Base-by-base conservation (phyloP, 148 eudicot species). In the Oxyria digyna region DNA sequence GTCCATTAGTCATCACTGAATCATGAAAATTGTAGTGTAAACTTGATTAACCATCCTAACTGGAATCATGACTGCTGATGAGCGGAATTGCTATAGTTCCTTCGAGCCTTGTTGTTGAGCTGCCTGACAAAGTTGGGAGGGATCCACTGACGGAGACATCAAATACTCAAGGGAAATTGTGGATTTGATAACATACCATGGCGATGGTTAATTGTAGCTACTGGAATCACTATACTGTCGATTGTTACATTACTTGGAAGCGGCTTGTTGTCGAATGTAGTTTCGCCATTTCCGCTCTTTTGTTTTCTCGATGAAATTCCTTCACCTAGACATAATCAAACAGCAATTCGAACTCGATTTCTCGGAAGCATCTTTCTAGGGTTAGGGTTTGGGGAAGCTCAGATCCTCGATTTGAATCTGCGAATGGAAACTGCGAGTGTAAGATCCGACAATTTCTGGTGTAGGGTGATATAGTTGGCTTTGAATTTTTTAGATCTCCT, bases 231-330 rank as follows among this genome's bases (percentile, higher is more conserved):
- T 73, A 33, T 62, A 20, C 29, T 20, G 70, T 0, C 75, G 80
- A 70, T 73, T 82, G 38, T 74, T 68, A 9, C 86, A 79, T 35
- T 89, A 84, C 70, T 80, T 80, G 63, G 82, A 80, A n/a, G 78
- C 75, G 7, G 84, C 83, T 33, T 40, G 9, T 69, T 40, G 21
- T 73, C 52, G 72, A 66, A 38, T 74, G 68, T 32, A 67, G 78
- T 66, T 83, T 88, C 75, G 85, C 91, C 96, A 88, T 88, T 40
- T 10, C 20, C 18, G 67, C 67, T 71, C 35, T 38, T 38, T 59
- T 29, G 65, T 27, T 59, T 59, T 15, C 38, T 38, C 0, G 62
- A 24, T 24, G 62, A 31, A 59, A 27, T 9, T 14, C 18, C 38
- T 59, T 59, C 65, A 59, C 65, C 8, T 31, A 27, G 65, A 29